Percentiles rank a stretch among this genome's conserved stretches.
Evolutionary conservation across 2,329 filamentous ascomycete genomes (phyloP).

Genomic region (Xylariaceae sp.): DNA sequence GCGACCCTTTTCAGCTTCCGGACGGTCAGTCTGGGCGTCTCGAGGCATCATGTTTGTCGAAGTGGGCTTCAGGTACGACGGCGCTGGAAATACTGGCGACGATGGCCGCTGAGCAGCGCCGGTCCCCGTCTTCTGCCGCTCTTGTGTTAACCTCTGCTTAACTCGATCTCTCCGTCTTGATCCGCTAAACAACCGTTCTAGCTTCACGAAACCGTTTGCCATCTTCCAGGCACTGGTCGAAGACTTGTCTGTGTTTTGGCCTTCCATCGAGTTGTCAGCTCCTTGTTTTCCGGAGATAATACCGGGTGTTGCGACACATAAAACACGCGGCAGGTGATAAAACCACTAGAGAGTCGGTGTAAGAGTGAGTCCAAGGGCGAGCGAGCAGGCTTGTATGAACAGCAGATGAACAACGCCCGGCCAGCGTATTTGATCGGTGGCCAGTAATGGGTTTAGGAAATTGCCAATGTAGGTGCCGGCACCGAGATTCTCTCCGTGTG

Average conservation of each 20-base stretch:
- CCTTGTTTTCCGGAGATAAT: background rate
- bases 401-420: background rate
- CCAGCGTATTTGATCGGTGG: background rate
- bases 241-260: background rate
- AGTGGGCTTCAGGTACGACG: conserved; percentile 49
- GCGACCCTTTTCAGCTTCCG: conserved; percentile 21
- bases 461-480: background rate
- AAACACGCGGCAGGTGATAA: background rate
- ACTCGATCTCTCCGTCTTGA: conserved; percentile 36
- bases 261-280: conserved; percentile 3
- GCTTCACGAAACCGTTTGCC: conserved; percentile 42
- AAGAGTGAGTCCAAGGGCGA: background rate
- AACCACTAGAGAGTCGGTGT: background rate
- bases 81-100: conserved; percentile 27
- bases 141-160: conserved; percentile 24
- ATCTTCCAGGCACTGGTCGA: conserved; percentile 30
- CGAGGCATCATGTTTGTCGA: conserved; percentile 52
- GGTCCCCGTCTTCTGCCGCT: conserved; percentile 15
- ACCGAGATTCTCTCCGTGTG: background rate
- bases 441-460: background rate
- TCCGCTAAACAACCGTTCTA: conserved; percentile 46
- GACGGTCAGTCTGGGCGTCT: conserved; percentile 43
- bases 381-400: background rate
- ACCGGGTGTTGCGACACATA: conserved; percentile 1
- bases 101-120: conserved; percentile 14